These are phyloP conservation scores for Hansenula sp. DNA, from an alignment of 1,139 yeast genomes.

Conservation along the genomic window DNA sequence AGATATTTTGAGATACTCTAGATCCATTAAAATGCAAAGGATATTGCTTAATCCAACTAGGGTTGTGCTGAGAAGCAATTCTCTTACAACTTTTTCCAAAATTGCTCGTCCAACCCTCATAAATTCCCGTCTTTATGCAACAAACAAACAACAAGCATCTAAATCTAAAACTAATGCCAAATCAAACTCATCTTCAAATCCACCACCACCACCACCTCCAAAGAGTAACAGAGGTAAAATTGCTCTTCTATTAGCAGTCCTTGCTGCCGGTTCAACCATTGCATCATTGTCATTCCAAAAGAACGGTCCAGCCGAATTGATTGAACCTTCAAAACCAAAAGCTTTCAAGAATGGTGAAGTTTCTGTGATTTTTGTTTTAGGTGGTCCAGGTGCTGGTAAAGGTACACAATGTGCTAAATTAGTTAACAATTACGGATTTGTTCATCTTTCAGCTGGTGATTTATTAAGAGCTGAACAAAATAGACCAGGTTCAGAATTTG, in stretches of 20 bases:
- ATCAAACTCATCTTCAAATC: not conserved
- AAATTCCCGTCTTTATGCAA: not conserved
- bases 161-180: no score
- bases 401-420: slow-evolving; percentile 93
- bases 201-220: slow-evolving; percentile 5
- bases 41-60: not conserved
- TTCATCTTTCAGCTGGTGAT: slow-evolving; percentile 94
- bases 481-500: slow-evolving; percentile 78
- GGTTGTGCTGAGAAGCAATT: not conserved
- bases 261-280: slow-evolving; percentile 43
- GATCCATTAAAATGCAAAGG: no score
- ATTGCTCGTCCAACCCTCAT: not conserved
- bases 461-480: slow-evolving; percentile 86
- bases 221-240: slow-evolving; percentile 22
- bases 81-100: not conserved
- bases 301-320: slow-evolving; percentile 40
- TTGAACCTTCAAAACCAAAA: slow-evolving; percentile 33
- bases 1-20: not conserved
- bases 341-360: slow-evolving; percentile 59
- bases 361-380: slow-evolving; percentile 82
- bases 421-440: slow-evolving; percentile 75
- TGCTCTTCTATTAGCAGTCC: slow-evolving; percentile 25
- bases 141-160: not conserved
- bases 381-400: slow-evolving; percentile 88
- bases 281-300: slow-evolving; percentile 41